phyloP scores from a whole-genome alignment of 768 basidiomycete genomes.

The Hygrophorus pudorinus region DNA sequence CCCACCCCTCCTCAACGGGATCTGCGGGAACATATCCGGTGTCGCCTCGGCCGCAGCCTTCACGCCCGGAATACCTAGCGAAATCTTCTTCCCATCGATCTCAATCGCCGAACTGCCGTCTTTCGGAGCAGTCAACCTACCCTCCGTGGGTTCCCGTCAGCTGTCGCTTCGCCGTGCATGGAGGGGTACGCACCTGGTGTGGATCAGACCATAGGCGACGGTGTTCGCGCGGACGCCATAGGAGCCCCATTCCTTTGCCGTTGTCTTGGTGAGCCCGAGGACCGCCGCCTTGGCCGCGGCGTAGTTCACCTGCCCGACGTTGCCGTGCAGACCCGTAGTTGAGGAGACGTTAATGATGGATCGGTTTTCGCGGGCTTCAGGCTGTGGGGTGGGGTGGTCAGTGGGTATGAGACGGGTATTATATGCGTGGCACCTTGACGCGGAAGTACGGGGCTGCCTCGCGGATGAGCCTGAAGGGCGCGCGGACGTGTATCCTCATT shows the following conservation, averaged over 20 bases:
- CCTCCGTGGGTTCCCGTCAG: too few species aligned
- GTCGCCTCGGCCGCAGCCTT: slow-evolving; percentile 22
- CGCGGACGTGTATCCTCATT: slow-evolving; percentile 75
- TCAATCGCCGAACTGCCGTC: slow-evolving; percentile 68
- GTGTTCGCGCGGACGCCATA: slow-evolving; percentile 80
- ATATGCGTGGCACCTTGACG: slow-evolving; percentile 37
- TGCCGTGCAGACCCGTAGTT: slow-evolving; percentile 75
- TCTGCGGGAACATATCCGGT: slow-evolving; percentile 28
- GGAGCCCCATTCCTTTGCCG: slow-evolving; percentile 80
- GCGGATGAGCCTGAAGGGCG: slow-evolving; percentile 77
- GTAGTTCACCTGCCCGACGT: slow-evolving; percentile 80
- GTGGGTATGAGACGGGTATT: slow-evolving; percentile 6
- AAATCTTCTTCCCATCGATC: slow-evolving; percentile 76
- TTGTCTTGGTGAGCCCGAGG: slow-evolving; percentile 73
- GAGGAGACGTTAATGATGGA: slow-evolving; percentile 79
- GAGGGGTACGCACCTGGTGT: slow-evolving; percentile 48
- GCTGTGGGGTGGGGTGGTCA: slow-evolving; percentile 21
- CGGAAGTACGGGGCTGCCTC: slow-evolving; percentile 83
- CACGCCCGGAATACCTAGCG: slow-evolving; percentile 65
- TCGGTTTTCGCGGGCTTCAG: slow-evolving; percentile 51
- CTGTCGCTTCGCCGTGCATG: too few species aligned
- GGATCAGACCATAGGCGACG: slow-evolving; percentile 67
- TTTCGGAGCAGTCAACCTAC: slow-evolving; percentile 68
- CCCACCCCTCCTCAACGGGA: slow-evolving; percentile 62
- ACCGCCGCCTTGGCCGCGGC: slow-evolving; percentile 74